phyloP scores from a whole-genome alignment of 2,329 filamentous ascomycete genomes.

The Aspergillus ruber region DNA sequence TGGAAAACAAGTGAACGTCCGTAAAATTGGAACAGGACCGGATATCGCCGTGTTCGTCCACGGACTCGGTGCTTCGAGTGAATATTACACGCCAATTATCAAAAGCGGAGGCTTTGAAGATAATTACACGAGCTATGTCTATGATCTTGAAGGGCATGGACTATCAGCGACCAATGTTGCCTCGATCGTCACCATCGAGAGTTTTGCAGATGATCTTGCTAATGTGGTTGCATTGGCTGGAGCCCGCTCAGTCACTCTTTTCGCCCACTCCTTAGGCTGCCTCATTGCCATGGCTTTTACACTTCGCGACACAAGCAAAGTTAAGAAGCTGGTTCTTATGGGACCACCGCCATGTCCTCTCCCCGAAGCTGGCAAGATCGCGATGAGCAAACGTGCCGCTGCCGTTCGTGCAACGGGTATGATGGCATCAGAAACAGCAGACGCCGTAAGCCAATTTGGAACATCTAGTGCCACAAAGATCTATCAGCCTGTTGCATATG shows the following conservation, averaged over 20 bases:
- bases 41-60: conserved; percentile 45
- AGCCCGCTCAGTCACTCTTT: conserved; percentile 28
- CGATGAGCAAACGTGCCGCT: conserved; percentile 30
- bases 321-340: conserved; percentile 43
- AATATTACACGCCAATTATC: conserved; percentile 44
- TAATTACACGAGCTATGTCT: conserved; percentile 31
- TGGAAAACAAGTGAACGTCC: conserved; percentile 27
- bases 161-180: conserved; percentile 40
- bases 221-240: conserved; percentile 32
- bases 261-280: conserved; percentile 50
- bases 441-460: conserved; percentile 31
- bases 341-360: conserved; percentile 45
- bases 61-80: conserved; percentile 45
- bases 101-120: conserved; percentile 17
- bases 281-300: conserved; percentile 43
- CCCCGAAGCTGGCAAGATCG: conserved; percentile 27
- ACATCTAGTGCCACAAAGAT: conserved; percentile 34
- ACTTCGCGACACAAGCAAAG: conserved; percentile 31
- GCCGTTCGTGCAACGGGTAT: conserved; percentile 42
- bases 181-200: conserved; percentile 37
- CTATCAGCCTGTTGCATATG: conserved; percentile 35
- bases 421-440: conserved; percentile 29
- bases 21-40: conserved; percentile 19
- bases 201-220: conserved; percentile 39
- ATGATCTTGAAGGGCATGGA: conserved; percentile 54